Evolutionary conservation across 768 basidiomycete species (phyloP), one percentile per base, ranked within the genome.

Genomic region (Leccinellum albellum): DNA sequence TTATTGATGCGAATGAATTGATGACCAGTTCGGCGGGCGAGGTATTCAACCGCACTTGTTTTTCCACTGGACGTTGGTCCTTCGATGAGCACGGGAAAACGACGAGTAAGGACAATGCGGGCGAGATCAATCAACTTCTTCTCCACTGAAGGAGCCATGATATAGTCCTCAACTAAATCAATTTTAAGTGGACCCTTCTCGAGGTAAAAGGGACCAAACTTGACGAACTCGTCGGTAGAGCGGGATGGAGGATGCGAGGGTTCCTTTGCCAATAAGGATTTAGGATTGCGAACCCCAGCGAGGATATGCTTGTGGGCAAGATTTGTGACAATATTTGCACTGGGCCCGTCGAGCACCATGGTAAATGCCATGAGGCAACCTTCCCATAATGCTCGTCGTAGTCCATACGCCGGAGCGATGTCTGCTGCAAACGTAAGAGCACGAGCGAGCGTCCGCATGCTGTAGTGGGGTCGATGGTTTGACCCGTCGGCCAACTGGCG

Each of bases 1-100:
- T 99, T 99, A 76, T 99, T 99, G 79, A 99, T 98, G 40, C 97
- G 91, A 29, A 99, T 86, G 72, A 98, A 98, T 33, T 82, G 85
- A 76, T 99, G 97, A 0, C 97, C 96, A 0, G 94, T 97, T 54
- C 89, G 81, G 59, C 84, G 84, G 6, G 97, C 96, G 28, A 99
- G 82, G 71, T 95, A 98, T 74, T 98, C 95, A 46, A 99, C 86
- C 1, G 96, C 91, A 64, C 92, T 94, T 3, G 97, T 99, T 78
- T 99, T 99, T 37, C 97, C 97, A 55, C 88, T 90, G 1, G 97
- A 98, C 0, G 97, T 99, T 0, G 96, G 97, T 2, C 97, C 97
- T 75, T 99, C 96, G 55, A 99, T 96, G 10, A 99, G 80, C 15
- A 99, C 89, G 3, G 97, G 97, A 64, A 96, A 98, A 55, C 87